These are phyloP conservation scores for Thalassiosira hispida DNA, from an alignment of 352 stramenopile genomes.

Conservation along the genomic window DNA sequence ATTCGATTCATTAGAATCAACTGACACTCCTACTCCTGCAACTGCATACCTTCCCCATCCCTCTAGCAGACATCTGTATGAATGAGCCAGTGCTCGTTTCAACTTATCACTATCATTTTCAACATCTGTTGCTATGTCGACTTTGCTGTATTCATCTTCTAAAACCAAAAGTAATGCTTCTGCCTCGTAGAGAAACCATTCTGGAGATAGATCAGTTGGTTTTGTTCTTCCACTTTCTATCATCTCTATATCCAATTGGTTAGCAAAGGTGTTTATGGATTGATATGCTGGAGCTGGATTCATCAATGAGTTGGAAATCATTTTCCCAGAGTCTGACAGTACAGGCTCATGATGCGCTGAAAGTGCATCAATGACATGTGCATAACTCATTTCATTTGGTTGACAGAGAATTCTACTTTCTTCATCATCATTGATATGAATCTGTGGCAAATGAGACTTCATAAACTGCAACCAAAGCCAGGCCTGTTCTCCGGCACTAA, in stretches of 20 bases:
- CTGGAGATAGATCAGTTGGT: constrained; percentile 16
- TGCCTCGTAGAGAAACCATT: constrained; percentile 47
- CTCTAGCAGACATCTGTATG: constrained; percentile 37
- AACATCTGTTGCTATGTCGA: too few species aligned
- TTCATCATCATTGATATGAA: background rate
- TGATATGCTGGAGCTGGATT: constrained; percentile 7
- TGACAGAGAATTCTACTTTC: constrained; percentile 25
- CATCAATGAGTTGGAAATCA: constrained; percentile 5
- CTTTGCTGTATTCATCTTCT: constrained; percentile 38
- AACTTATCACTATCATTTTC: constrained; percentile 19
- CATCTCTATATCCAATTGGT: constrained; percentile 29
- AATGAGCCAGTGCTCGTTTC: constrained; percentile 22
- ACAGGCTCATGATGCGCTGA: constrained; percentile 15
- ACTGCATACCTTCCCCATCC: constrained; percentile 54
- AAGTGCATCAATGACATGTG: constrained; percentile 49
- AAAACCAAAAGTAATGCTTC: constrained; percentile 43
- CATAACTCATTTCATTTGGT: constrained; percentile 38
- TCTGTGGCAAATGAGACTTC: constrained; percentile 29
- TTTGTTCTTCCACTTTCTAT: background rate
- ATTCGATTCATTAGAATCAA: background rate
- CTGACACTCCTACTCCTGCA: background rate
- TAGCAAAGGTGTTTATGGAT: constrained; percentile 22
- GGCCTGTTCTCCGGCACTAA: constrained; percentile 36
- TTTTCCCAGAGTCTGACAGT: constrained; percentile 9
- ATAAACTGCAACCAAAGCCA: constrained; percentile 51